Conservation (phyloP, 1,284 basidiomycete genomes). For the Ustilago curta region DNA sequence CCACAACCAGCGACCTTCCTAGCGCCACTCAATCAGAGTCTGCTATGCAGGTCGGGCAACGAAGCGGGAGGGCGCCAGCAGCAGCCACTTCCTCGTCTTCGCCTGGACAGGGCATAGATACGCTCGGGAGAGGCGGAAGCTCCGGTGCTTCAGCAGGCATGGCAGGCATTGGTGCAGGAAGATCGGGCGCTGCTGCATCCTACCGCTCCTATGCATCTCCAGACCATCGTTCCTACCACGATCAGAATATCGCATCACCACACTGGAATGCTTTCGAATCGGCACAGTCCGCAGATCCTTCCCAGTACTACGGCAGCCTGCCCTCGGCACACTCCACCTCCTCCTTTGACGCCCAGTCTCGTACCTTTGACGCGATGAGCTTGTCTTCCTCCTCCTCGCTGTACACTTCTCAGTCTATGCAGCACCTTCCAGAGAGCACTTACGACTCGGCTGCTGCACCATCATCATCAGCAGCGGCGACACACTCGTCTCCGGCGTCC, state of each 20-base stretch:
- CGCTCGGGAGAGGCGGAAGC: constrained; percentile 1
- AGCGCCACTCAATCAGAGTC: background rate
- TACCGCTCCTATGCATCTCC: constrained; percentile 20
- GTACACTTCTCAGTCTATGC: constrained; percentile 23
- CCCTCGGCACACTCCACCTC: constrained; percentile 18
- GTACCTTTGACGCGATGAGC: constrained; percentile 14
- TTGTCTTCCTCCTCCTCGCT: constrained; percentile 24
- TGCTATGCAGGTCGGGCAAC: constrained; percentile 30
- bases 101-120: background rate
- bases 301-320: constrained; percentile 12
- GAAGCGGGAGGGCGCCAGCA: constrained; percentile 7
- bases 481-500: background rate
- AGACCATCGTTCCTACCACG: constrained; percentile 13
- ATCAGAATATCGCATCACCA: background rate
- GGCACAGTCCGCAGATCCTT: constrained; percentile 12
- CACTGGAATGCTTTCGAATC: constrained; percentile 30
- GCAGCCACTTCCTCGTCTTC: background rate
- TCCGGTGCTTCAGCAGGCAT: constrained; percentile 23
- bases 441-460: background rate
- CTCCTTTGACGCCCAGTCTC: constrained; percentile 27
- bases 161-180: constrained; percentile 39
- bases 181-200: constrained; percentile 12
- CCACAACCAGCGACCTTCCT: background rate
- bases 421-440: constrained; percentile 7
- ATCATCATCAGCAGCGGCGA: constrained; percentile 1